Percentiles rank a stretch among this genome's conserved stretches.
phyloP scores from a whole-genome alignment of 495 filamentous ascomycete genomes.

The Aeminium ludgeri region DNA sequence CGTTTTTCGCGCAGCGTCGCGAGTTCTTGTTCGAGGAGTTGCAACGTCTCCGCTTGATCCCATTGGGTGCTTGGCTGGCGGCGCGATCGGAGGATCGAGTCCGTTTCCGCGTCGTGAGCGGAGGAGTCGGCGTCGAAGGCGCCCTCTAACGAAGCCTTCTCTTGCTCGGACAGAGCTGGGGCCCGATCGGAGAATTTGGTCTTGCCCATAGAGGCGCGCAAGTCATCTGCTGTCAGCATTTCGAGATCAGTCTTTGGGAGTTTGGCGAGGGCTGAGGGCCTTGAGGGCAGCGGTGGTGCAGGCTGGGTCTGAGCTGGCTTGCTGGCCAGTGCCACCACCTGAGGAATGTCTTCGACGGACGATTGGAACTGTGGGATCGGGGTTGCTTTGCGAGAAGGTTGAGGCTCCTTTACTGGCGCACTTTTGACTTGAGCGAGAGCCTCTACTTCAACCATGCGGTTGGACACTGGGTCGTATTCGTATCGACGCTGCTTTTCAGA shows the following conservation, averaged over 20 bases:
- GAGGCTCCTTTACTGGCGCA: neutral
- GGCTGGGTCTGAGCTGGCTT: neutral
- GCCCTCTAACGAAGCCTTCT: constrained; percentile 4
- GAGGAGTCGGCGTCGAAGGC: neutral
- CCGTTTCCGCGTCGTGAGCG: neutral
- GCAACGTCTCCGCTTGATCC: constrained; percentile 2
- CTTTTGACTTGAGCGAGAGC: no score
- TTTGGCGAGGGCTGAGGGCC: constrained; percentile 4
- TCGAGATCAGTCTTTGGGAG: constrained; percentile 12
- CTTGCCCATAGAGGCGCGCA: constrained; percentile 16
- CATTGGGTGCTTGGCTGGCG: neutral
- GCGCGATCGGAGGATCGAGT: no score
- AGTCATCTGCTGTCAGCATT: constrained; percentile 9
- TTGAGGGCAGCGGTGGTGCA: constrained; percentile 1
- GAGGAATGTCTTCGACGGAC: no score
- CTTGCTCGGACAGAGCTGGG: no score
- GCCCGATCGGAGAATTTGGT: no score
- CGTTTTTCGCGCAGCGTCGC: neutral
- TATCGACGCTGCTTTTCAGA: constrained; percentile 5
- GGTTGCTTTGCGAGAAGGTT: no score
- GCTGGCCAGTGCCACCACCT: constrained; percentile 6
- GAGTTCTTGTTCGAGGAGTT: neutral
- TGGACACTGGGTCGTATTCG: constrained; percentile 16
- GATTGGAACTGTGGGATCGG: no score
- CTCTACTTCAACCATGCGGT: constrained; percentile 12